Evolutionary conservation across 2,329 filamentous ascomycete genomes (phyloP), one percentile per base, ranked within the genome.

Genomic region (Colletotrichum sp.): DNA sequence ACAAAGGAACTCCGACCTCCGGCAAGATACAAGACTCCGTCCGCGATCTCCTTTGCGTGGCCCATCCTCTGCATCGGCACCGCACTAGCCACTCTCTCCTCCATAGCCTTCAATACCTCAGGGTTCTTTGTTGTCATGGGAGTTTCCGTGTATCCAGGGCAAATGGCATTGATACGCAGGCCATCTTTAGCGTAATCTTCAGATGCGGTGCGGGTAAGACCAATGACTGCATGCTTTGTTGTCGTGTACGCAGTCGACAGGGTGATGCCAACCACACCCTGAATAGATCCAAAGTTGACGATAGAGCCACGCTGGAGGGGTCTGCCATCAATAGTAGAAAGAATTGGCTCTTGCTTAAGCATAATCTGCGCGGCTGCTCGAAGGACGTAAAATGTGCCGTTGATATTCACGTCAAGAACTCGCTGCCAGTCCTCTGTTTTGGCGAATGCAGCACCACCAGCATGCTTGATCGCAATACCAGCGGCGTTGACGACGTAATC

Each of bases 401-500:
- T 85, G 1, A 88, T 76, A 62, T 88, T 88, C 68, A 87, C 80
- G 64, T 85, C 83, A 7, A 88, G 65, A 3, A 87, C 81, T 0
- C 82, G 81, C 3, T 85, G 79, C 84, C 84, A 88, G 63, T 87
- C 85, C 1, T 78, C 73, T 0, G 83, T 84, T 18, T 81, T 78
- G 1, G 81, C 81, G 63, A 83, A 84, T 0, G 84, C 82, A 2
- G 81, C 83, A 8, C 84, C 85, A 4, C 83, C 83, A 30, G 81
- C 77, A 55, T 85, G 83, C 69, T 84, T 85, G 68, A 84, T 80
- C 0, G 82, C 82, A 8, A 86, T 81, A 12, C 85, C 85, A 1
- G 86, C 86, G 1, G 83, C 82, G 68, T 87, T 86, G 68, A 86
- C 83, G 9, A 83, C 82, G 64, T 86, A 86, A 74, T 87, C 85